phyloP scores from a whole-genome alignment of 1,139 yeast species.

The Saccharomyces hybrid region DNA sequence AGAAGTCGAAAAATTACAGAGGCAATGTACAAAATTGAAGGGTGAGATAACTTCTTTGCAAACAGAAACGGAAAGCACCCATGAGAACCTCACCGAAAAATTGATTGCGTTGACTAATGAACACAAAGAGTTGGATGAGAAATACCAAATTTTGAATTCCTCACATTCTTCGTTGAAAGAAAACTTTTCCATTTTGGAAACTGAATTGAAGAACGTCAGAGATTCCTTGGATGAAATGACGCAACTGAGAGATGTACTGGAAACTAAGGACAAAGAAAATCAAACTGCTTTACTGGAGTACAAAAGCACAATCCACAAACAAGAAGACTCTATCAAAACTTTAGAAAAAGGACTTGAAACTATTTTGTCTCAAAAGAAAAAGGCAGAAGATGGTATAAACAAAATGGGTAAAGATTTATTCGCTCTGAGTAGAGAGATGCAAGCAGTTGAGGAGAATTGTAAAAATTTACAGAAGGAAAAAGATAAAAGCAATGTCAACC shows the following conservation, averaged over 20 bases:
- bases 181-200: conserved; percentile 5
- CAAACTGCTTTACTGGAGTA: conserved; percentile 6
- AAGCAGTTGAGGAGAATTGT: conserved; percentile 41
- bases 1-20: conserved; percentile 47
- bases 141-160: conserved; percentile 7
- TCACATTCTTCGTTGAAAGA: conserved; percentile 7
- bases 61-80: conserved; percentile 7
- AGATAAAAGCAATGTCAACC: conserved; percentile 19
- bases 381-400: conserved; percentile 81
- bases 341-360: conserved; percentile 17
- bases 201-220: conserved; percentile 8
- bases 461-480: conserved; percentile 38
- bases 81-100: conserved; percentile 4
- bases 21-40: conserved; percentile 32
- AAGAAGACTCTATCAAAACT: conserved; percentile 9
- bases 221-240: conserved; percentile 8
- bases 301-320: conserved; percentile 5
- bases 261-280: conserved; percentile 4
- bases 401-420: conserved; percentile 83
- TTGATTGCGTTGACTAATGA: conserved; percentile 18
- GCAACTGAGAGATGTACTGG: conserved; percentile 10
- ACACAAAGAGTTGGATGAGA: conserved; percentile 10
- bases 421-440: conserved; percentile 53
- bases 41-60: conserved; percentile 23
- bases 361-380: conserved; percentile 40